Evolutionary conservation across 2,329 filamentous ascomycete genomes (phyloP), one percentile per base, ranked within the genome.

Genomic region (Ambrosiella beaveri): DNA sequence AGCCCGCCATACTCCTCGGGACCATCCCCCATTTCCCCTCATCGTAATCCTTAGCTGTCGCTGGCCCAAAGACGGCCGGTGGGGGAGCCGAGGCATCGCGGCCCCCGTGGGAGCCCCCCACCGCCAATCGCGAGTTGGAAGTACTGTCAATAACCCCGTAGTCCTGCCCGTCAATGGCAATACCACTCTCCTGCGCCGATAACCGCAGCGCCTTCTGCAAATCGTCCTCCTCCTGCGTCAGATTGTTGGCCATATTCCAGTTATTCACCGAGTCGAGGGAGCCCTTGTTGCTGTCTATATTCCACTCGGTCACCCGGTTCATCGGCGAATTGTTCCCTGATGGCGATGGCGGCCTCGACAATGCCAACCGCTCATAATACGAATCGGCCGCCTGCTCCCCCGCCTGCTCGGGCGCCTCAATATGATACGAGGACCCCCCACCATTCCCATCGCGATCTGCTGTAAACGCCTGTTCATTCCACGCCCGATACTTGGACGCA

Each of bases 321-420:
- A 81, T 66, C 7, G 80, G 79, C 39, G 80, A 82, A 64, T 73
- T 73, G 62, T 75, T 75, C 61, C 76, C 77, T 50, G 75, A 72
- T 66, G 80, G 71, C 19, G 81, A 84, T 1, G 81, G 81, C n/a
- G 81, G 81, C 58, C 80, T 73, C 15, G 81, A 82, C 0, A 78
- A 77, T 4, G 76, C 75, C 36, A 70, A 71, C 7, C 68, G 68
- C 40, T 69, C 70, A 59, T 74, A 73, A 51, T 60, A 60, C 2
- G 59, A 47, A 12, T 59, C 58, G 27, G 73, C 69, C 9, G 72
- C 66, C 17, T 73, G 73, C 49, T 74, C 71, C 40, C 65, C 65
- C 12, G 54, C 60, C 67, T 68, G 59, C 75, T 69, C 55, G 7
- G 54, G 17, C 7, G 74, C 71, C 61, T 82, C 77, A 61, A 82